Evolutionary conservation across 2,329 filamentous ascomycete species (phyloP), one percentile per base, ranked within the genome.

Genomic region (Pestalotiopsis fici): DNA sequence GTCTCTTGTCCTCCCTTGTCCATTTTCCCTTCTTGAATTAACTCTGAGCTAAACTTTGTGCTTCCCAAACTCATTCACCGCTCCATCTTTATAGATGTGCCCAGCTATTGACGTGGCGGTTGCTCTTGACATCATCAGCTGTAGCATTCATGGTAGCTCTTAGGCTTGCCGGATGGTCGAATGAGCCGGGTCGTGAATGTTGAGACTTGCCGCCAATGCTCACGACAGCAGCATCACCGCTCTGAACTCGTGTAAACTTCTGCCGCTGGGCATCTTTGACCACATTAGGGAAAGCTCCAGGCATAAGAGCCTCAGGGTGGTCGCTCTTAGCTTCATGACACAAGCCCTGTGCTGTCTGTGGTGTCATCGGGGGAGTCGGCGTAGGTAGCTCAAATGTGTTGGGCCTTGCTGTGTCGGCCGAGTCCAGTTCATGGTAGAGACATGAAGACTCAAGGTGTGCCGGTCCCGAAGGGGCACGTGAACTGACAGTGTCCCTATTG

Each of bases 361-460:
- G 27, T 21, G 18, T 37, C n/a, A 18, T 18, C 5, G 57, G 27
- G n/a, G 57, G 55, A 6, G 12, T n/a, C 12, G 60, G 12, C 9
- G 59, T 64, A 4, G 67, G 55, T 3, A 68, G 31, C n/a, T 69
- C 66, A 18, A 67, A 47, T 2, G 13, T 13, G 2, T 35, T 23
- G 7, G 39, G 9, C 55, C 23, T 60, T 57, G 57, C 62, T 7
- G 56, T 66, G 13, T 68, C 70, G 18, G 57, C 28, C 3, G 73
- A 72, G 47, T 74, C 71, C 39, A 75, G 68, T 61, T 75, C 73
- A 56, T 67, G 65, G 59, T 63, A 70, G 6, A 61, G 25, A 15
- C 69, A 69, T 4, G 9, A 67, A 9, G 69, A 67, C 43, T 68
- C 68, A 4, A 62, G 67, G 43, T 65, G 56, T 25, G 39, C 35